Evolutionary conservation across 2,329 filamentous ascomycete species (phyloP), one percentile per base, ranked within the genome.

Genomic region (Domatiomyces globalis): DNA sequence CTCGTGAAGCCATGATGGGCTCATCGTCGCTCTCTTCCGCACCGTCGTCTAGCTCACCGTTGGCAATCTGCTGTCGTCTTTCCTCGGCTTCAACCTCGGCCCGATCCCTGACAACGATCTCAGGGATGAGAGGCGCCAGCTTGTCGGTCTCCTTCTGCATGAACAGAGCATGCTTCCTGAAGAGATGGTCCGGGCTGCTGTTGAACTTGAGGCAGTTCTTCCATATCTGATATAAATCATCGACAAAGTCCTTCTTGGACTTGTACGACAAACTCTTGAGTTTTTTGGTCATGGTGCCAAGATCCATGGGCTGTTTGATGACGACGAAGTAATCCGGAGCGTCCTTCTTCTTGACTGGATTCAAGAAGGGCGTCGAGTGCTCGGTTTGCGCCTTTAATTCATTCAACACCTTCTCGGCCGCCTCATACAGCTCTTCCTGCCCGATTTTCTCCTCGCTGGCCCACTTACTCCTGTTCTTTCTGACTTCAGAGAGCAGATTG

Each of bases 71-170:
- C 65, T 92, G 84, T 55, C 88, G 78, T 50, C 90, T 80, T 67
- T 78, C 73, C 60, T 92, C 86, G 15, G 85, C 85, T 69, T 98
- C 92, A 5, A 96, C 88, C 65, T 96, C 92, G 17, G 89, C 92
- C 56, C 92, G 84, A 58, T 94, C 87, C 57, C 88, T 79, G 57
- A 98, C 87, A 20, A 83, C 78, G 58, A 98, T 84, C 58, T 98
- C 92, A 0, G 92, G 92, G 55, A 98, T 98, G 43, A 96, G 72
- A 5, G 89, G 89, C 12, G 95, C 89, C 43, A 98, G 78, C 67
- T 95, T 96, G 69, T 96, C 90, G 0, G 92, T 94, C 69, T 96
- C 89, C 65, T 92, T 96, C 59, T 88, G 82, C 92, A 98, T 96
- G 58, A 88, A 86, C 53, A 94, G 82, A 10, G 92, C 92, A 75